phyloP scores from a whole-genome alignment of 768 basidiomycete genomes.

The Tylopilus sp. region DNA sequence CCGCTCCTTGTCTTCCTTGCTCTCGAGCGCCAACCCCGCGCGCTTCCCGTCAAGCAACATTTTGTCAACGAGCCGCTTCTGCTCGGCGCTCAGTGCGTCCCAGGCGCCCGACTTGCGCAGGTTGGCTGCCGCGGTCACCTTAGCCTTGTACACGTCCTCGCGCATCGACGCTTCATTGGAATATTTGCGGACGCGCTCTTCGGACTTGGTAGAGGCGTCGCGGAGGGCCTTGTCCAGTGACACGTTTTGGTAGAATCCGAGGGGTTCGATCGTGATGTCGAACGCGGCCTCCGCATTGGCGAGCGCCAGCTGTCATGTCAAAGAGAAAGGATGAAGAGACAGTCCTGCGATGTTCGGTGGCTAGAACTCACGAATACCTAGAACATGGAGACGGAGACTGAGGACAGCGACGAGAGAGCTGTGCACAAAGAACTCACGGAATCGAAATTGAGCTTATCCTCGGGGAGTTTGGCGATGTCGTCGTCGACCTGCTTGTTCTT shows the following conservation, averaged over 20 bases:
- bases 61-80: slow-evolving; percentile 77
- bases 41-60: slow-evolving; percentile 77
- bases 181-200: slow-evolving; percentile 67
- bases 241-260: slow-evolving; percentile 81
- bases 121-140: slow-evolving; percentile 66
- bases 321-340: not conserved
- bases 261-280: slow-evolving; percentile 50
- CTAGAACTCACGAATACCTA: slow-evolving; percentile 71
- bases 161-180: slow-evolving; percentile 79
- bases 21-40: slow-evolving; percentile 71
- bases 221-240: slow-evolving; percentile 71
- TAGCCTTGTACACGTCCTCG: slow-evolving; percentile 73
- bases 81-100: slow-evolving; percentile 62
- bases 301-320: slow-evolving; percentile 47
- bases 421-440: slow-evolving; percentile 43
- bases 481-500: slow-evolving; percentile 56
- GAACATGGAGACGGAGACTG: not conserved
- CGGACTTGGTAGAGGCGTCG: slow-evolving; percentile 74
- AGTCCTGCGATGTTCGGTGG: not conserved
- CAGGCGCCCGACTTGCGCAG: slow-evolving; percentile 58
- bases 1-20: slow-evolving; percentile 49
- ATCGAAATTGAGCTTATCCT: slow-evolving; percentile 60
- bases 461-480: slow-evolving; percentile 55
- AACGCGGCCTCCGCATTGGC: slow-evolving; percentile 55
- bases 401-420: not conserved